Evolutionary conservation across 345 rosid species (phyloP), one percentile per base, ranked within the genome.

Genomic region (Salix koriyanagi): DNA sequence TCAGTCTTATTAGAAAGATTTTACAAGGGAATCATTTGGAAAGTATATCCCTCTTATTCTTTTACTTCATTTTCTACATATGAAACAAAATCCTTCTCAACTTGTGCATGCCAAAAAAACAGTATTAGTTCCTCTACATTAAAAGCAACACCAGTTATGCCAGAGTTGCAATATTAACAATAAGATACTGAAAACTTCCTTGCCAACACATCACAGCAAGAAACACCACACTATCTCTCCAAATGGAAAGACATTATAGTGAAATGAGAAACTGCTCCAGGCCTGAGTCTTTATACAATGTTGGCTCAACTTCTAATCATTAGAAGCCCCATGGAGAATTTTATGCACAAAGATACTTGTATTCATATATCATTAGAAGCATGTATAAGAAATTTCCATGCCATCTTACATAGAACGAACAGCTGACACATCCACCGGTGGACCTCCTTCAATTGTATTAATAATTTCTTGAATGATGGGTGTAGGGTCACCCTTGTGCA

Each of bases 361-460:
- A 44, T 21, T 44, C 6, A 23, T 23, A 42, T 25, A 56, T 23
- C 16, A 34, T 39, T 9, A 18, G 36, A 13, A 30, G 44, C 41
- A 54, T 70, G 71, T 6, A 11, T 26, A 26, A 25, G 19, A 70
- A 70, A 75, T 50, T 7, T 62, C 75, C 28, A 60, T 44, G 73
- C 7, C 68, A 72, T 78, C 97, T 90, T 91, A 95, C 99, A 93
- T 90, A 61, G 97, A 91, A 71, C 95, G 97, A 74, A 89, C 97
- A 62, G 86, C 87, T 76, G 99, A 88, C 68, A 93, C 97, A 79
- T 95, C 99, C 81, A 90, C 97, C 1, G 99, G 94, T 8, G 97
- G 99, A 68, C 97, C 94, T 67, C 99, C 97, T 87, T 95, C 99
- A 42, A 95, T 88, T 64, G 99, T 93, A 87, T 88, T 91, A 70